These are phyloP conservation scores for Torulaspora pretoriensis DNA, from an alignment of 1,139 yeast species.

Conservation along the genomic window DNA sequence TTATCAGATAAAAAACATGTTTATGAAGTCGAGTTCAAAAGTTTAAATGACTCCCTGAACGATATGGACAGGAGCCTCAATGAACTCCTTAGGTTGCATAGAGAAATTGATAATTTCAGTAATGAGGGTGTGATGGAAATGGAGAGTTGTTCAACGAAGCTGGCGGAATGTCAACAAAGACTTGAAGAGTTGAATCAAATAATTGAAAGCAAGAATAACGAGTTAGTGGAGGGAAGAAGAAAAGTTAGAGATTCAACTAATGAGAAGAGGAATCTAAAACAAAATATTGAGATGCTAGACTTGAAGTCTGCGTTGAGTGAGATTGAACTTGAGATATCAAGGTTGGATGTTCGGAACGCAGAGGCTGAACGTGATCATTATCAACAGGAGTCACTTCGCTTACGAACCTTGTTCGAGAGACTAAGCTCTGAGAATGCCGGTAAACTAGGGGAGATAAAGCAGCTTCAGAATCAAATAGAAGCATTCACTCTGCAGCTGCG, in stretches of 20 bases:
- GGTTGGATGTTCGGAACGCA: slow-evolving; percentile 57
- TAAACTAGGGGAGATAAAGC: slow-evolving; percentile 79
- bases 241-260: slow-evolving; percentile 47
- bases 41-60: slow-evolving; percentile 1
- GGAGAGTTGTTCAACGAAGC: slow-evolving; percentile 16
- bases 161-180: slow-evolving; percentile 19
- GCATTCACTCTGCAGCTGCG: slow-evolving; percentile 54
- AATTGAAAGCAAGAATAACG: slow-evolving; percentile 21
- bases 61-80: slow-evolving; percentile 5
- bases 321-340: slow-evolving; percentile 39
- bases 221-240: slow-evolving; percentile 35
- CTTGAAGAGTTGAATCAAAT: slow-evolving; percentile 18
- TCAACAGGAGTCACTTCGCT: slow-evolving; percentile 50
- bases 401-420: slow-evolving; percentile 54
- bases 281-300: slow-evolving; percentile 50
- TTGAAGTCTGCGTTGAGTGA: slow-evolving; percentile 38
- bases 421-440: slow-evolving; percentile 71
- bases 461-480: slow-evolving; percentile 67
- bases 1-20: slow-evolving; percentile 2
- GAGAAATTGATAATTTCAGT: slow-evolving; percentile 13
- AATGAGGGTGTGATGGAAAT: slow-evolving; percentile 10
- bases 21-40: slow-evolving; percentile 16
- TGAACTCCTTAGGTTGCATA: slow-evolving; percentile 12
- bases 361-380: slow-evolving; percentile 59
- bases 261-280: slow-evolving; percentile 50